These are phyloP conservation scores for Mrakiaceae sp. DNA, from an alignment of 1,284 basidiomycete species.

Conservation along the genomic window DNA sequence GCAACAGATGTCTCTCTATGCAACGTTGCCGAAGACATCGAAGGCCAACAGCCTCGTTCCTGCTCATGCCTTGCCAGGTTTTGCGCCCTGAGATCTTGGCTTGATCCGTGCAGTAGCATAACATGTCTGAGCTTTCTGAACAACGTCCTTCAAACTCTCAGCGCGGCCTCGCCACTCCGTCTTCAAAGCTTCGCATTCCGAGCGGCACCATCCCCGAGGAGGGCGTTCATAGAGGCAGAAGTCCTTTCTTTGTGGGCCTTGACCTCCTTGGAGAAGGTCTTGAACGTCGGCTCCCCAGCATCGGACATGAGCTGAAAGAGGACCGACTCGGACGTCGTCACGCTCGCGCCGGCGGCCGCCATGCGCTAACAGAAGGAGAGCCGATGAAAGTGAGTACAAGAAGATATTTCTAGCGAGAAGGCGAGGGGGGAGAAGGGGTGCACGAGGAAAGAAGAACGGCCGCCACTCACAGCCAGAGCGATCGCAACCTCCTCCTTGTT, in stretches of 20 bases:
- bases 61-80: too few species aligned
- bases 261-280: not conserved
- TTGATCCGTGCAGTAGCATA: too few species aligned
- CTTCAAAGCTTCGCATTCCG: too few species aligned
- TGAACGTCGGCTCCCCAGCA: not conserved
- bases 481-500: conserved; percentile 44
- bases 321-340: conserved; percentile 71
- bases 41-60: too few species aligned
- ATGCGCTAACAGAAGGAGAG: not conserved
- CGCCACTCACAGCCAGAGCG: conserved; percentile 44
- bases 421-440: not conserved
- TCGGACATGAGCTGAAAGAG: conserved; percentile 53
- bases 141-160: too few species aligned
- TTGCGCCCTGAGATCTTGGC: too few species aligned
- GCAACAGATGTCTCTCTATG: too few species aligned
- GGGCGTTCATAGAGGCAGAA: too few species aligned
- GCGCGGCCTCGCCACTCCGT: too few species aligned
- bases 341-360: conserved; percentile 50
- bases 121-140: too few species aligned
- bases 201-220: too few species aligned
- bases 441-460: conserved; percentile 23
- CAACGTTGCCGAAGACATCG: too few species aligned
- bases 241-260: conserved; percentile 11
- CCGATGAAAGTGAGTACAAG: not conserved
- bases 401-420: not conserved